Percentiles rank a stretch among this genome's conserved stretches.
These are phyloP conservation scores for Fusarium caatingaense DNA, from an alignment of 2,329 filamentous ascomycete species.

Conservation along the genomic window DNA sequence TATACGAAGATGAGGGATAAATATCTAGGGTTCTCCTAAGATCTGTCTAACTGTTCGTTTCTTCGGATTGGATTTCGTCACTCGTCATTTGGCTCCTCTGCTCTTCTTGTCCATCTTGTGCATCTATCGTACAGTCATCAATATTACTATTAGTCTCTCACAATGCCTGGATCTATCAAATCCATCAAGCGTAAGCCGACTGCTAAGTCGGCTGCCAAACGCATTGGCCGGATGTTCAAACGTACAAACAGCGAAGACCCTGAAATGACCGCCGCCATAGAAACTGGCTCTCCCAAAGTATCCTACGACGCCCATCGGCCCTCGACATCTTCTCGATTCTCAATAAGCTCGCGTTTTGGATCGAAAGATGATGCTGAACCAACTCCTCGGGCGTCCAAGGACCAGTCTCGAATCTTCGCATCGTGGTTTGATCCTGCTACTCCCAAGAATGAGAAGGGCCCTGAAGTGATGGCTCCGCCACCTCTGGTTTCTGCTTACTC, in stretches of 20 bases:
- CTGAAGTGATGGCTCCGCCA: conserved; percentile 1
- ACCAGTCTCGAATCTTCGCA: conserved; percentile 17
- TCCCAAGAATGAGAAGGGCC: conserved; percentile 13
- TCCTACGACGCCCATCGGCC: conserved; percentile 21
- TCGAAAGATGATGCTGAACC: conserved; percentile 21
- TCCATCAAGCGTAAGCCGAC: conserved; percentile 31
- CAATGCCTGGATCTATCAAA: conserved; percentile 33
- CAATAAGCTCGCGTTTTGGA: conserved; percentile 32
- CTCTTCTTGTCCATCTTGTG: neutral
- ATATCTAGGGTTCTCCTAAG: conserved; percentile 8
- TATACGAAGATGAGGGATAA: conserved; percentile 24
- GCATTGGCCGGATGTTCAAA: conserved; percentile 38
- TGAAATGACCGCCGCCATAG: conserved; percentile 1
- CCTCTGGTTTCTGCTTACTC: conserved; percentile 16
- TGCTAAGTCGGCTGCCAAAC: conserved; percentile 36
- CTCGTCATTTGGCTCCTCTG: neutral
- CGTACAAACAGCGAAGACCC: conserved; percentile 26
- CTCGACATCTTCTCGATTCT: conserved; percentile 34
- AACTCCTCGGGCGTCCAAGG: conserved; percentile 8
- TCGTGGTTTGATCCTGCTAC: conserved; percentile 15
- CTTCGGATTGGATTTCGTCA: conserved; percentile 1
- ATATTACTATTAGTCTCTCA: neutral
- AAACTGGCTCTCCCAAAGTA: conserved; percentile 9
- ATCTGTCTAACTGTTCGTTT: neutral
- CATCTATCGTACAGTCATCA: neutral